Evolutionary conservation across 441 rosid genomes (phyloP), one percentile per base, ranked within the genome.

Genomic region (Bruguiera hainesii): DNA sequence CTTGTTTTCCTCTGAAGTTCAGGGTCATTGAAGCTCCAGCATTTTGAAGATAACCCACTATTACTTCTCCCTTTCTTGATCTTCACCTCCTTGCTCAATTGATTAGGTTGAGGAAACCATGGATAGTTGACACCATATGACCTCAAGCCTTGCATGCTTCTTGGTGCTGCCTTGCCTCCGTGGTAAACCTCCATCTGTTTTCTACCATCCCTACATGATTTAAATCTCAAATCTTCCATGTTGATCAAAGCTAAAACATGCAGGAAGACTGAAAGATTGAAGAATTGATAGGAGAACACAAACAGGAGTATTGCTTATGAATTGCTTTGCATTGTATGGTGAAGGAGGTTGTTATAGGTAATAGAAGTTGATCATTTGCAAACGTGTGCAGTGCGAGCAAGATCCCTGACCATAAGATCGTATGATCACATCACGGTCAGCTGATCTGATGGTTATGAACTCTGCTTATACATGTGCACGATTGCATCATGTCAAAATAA

Each of bases 1-100:
- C 97, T 87, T 74, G 77, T 89, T 85, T 85, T 94, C 89, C 97
- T 91, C 75, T 89, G 95, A 57, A 88, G 58, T 81, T 91, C 98
- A 55, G 97, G 89, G 68, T 93, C 97, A 31, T 68, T 78, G 49
- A 93, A 76, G 70, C 87, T 81, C 82, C 89, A 84, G 60, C 70
- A 73, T 72, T 78, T 90, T 57, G 84, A 82, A 71, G 68, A 68
- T 64, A 85, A 81, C 35, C 84, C 83, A 52, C 66, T 51, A 39
- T 68, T 77, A 77, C 74, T 79, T 68, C 81, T 83, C 61, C 79
- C 74, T 74, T 84, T 86, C 83, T 81, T 89, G 26, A 77, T 39
- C 81, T 83, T 84, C 56, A 64, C 56, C 61, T 84, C 83, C 63
- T 76, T 76, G 19, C 71, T 53, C 61, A 61, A 59, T 56, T 78